Evolutionary conservation across 495 filamentous ascomycete genomes (phyloP).

Genomic region (Articulospora tetracladia): DNA sequence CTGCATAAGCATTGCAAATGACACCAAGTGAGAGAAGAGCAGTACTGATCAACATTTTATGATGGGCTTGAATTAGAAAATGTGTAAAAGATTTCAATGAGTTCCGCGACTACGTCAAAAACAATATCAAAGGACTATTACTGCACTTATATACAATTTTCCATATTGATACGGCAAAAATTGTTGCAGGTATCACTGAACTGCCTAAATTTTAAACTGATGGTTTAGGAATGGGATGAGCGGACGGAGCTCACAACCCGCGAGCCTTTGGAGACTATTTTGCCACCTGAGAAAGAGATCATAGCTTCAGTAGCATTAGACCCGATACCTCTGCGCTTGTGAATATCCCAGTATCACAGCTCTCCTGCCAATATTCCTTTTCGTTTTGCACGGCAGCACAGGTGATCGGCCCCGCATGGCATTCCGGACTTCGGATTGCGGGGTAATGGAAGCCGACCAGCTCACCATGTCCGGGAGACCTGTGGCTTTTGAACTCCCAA

Average conservation of each 20-base stretch:
- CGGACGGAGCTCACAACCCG: not conserved
- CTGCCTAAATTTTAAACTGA: not conserved
- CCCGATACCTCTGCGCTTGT: not conserved
- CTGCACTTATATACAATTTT: not conserved
- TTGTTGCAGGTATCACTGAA: not conserved
- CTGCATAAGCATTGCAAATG: conserved; percentile 17
- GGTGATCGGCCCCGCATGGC: too few species aligned
- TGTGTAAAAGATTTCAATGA: not conserved
- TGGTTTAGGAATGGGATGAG: not conserved
- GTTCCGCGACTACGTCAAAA: not conserved
- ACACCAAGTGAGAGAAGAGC: not conserved
- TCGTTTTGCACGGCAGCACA: too few species aligned
- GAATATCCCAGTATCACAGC: not conserved
- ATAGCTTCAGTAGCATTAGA: too few species aligned
- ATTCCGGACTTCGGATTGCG: too few species aligned
- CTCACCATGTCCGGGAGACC: not conserved
- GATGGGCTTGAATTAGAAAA: not conserved
- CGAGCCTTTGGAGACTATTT: not conserved
- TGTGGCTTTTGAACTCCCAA: not conserved
- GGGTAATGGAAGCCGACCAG: too few species aligned
- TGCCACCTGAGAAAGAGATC: not conserved
- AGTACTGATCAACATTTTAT: not conserved
- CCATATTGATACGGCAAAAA: not conserved
- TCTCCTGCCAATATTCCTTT: too few species aligned
- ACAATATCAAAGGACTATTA: not conserved